Base-by-base conservation (phyloP, 176 grass and related monocot species). In the Saccharum officinarum region DNA sequence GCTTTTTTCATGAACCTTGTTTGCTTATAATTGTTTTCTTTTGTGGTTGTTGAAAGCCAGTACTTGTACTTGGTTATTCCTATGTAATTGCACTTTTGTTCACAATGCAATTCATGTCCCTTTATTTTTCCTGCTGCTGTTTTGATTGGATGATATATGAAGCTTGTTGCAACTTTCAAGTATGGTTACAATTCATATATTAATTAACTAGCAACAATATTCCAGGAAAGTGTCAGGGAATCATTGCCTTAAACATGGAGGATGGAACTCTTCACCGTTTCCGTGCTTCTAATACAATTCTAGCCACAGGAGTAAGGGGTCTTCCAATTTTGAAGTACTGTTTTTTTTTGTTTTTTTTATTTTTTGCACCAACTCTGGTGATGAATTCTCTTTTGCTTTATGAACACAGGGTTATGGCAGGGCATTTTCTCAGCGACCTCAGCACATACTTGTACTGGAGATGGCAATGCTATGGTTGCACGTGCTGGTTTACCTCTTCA, bases 221-320 rank as follows among this genome's bases (percentile, higher is more conserved):
- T 88, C 65, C 78, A 98, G 95, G 93, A 31, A 76, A 76, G 10
- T 98, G 95, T 66, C 91, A 90, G 62, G 95, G 95, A 61, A 87
- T 98, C 34, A 93, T 98, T 93, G 95, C 95, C 59, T 92, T 98
- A 70, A 98, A 98, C 87, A 98, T 98, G 95, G 95, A 98, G 81
- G 95, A 98, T 85, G 91, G 93, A 63, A 98, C 95, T 54, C 91
- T 98, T 95, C 95, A 95, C 80, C 91, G 93, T 55, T 98, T 98
- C 89, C 85, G 82, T 89, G 47, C 93, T 69, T 70, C 72, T 13
- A 98, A 98, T 77, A 98, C 95, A 88, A 92, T 98, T 88, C 81
- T 98, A 30, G 95, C 95, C 52, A 98, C 95, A 65, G 93, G 95
- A 79, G 95, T 98, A 95, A 79, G 78, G 8, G 33, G 11, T 69